A percentile compares a stretch with the other conserved stretches of the same genome.
phyloP scores from a whole-genome alignment of 371 early-diverging fungal genomes.

The Chytridiales sp. region DNA sequence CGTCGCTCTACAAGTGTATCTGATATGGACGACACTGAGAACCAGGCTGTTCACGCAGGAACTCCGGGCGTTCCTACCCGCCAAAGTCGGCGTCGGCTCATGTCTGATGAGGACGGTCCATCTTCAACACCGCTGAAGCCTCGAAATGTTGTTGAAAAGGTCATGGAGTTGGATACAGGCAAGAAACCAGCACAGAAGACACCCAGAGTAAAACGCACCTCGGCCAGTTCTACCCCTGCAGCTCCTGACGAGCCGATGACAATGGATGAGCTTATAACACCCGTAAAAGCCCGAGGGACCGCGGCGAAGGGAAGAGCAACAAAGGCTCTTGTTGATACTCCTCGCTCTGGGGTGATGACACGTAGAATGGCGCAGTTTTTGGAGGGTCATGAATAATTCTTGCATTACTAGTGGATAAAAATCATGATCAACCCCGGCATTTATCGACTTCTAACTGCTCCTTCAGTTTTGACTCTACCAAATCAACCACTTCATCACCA shows the following conservation, averaged over 20 bases:
- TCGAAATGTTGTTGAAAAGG: too few relatives aligned
- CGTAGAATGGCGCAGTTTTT: conserved; percentile 2
- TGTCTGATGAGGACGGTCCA: too few relatives aligned
- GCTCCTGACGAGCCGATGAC: conserved; percentile 8
- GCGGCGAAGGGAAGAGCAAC: not conserved
- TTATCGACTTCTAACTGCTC: conserved; percentile 23
- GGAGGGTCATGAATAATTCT: not conserved
- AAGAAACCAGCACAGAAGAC: conserved; percentile 8
- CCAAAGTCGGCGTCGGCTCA: too few relatives aligned
- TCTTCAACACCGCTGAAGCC: too few relatives aligned
- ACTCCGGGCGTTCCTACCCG: too few relatives aligned
- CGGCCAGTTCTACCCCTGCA: conserved; percentile 3
- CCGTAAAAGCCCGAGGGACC: not conserved
- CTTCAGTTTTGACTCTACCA: conserved; percentile 25
- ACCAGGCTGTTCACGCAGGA: too few relatives aligned
- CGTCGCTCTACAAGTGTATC: too few relatives aligned
- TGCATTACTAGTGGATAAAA: not conserved
- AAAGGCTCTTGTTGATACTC: not conserved
- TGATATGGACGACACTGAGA: too few relatives aligned
- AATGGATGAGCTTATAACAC: conserved; percentile 2
- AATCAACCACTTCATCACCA: conserved; percentile 23
- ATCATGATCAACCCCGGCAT: conserved; percentile 23
- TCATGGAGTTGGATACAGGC: too few relatives aligned
- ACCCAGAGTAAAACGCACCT: not conserved
- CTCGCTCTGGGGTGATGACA: not conserved